Base-by-base conservation (phyloP, 495 filamentous ascomycete genomes). In the Neurospora sp. region DNA sequence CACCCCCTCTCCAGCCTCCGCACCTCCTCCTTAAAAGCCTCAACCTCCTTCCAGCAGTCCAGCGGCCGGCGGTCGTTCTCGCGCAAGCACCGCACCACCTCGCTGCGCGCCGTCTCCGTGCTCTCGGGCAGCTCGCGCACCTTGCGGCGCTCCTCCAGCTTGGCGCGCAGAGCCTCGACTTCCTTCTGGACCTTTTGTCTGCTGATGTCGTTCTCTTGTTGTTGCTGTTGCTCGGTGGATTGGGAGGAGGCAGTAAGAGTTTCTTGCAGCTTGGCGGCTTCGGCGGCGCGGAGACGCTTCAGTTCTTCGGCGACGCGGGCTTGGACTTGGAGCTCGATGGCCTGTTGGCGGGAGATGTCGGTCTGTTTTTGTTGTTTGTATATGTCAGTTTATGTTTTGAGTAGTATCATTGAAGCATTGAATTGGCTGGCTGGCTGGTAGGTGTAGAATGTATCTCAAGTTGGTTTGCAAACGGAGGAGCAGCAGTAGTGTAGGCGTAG, bases 41-140 rank as follows among this genome's bases (percentile, higher is more conserved):
- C 92, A 22, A 98, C 94, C 87, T 99, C 96, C 81, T 89, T 87
- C 91, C 93, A 98, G 87, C 96, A 99, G 86, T 98, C 91, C 80
- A 99, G 82, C 79, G 96, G 96, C 82, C 94, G 87, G 70, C 94
- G 85, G 78, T 98, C 95, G 83, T 98, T 91, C 78, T 89, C 85
- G 75, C 91, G 84, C 85, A 99, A 84, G 81, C 96, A 99, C 68
- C 88, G 86, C 74, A 96, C 88, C 69, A 99, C 91, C 74, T 91
- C 88, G 73, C 87, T 83, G 79, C 91, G 91, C 42, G 96, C 94
- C 81, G 85, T 86, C 80, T 91, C 87, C 38, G 97, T 87, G 68
- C 83, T 85, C 73, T 89, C 87, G 27, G 85, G 84, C 42, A 86
- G 74, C 75, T 90, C 85, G 22, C 87, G 83, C 72, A 98, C 78